Evolutionary conservation across 2,329 filamentous ascomycete species (phyloP).

Genomic region (Aureobasidium sp.): DNA sequence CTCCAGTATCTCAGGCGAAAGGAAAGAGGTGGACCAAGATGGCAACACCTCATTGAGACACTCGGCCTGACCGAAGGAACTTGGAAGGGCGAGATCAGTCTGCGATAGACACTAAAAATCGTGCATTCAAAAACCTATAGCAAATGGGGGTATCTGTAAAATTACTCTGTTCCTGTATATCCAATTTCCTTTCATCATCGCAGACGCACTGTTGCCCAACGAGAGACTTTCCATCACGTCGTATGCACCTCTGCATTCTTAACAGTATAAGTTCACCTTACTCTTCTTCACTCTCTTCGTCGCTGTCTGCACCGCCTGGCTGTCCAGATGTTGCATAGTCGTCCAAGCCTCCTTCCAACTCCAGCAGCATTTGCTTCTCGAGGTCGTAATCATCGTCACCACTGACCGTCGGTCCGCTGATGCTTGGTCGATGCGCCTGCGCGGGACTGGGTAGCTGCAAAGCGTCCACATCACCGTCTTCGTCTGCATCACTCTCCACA

Average conservation of each 20-base stretch:
- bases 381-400: conserved; percentile 32
- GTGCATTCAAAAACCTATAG: background rate
- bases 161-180: conserved; percentile 6
- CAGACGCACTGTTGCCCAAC: background rate
- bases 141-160: conserved; percentile 8
- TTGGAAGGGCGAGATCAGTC: conserved; percentile 80
- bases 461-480: conserved; percentile 27
- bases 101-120: conserved; percentile 37
- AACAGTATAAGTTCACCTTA: background rate
- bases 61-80: conserved; percentile 80
- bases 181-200: background rate
- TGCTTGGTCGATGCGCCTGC: conserved; percentile 19
- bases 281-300: conserved; percentile 39
- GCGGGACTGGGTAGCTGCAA: conserved; percentile 22
- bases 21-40: conserved; percentile 84
- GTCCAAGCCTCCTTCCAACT: conserved; percentile 27
- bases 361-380: conserved; percentile 34
- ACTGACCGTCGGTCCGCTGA: conserved; percentile 15
- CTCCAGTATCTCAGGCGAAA: conserved; percentile 78
- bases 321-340: conserved; percentile 17
- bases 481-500: conserved; percentile 27
- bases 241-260: background rate
- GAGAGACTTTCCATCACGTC: background rate
- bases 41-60: conserved; percentile 75
- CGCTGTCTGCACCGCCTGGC: conserved; percentile 18